A percentile compares a stretch with the other conserved stretches of the same genome.
phyloP scores from a whole-genome alignment of 306 rosid genomes.

The Parietaria judaica region DNA sequence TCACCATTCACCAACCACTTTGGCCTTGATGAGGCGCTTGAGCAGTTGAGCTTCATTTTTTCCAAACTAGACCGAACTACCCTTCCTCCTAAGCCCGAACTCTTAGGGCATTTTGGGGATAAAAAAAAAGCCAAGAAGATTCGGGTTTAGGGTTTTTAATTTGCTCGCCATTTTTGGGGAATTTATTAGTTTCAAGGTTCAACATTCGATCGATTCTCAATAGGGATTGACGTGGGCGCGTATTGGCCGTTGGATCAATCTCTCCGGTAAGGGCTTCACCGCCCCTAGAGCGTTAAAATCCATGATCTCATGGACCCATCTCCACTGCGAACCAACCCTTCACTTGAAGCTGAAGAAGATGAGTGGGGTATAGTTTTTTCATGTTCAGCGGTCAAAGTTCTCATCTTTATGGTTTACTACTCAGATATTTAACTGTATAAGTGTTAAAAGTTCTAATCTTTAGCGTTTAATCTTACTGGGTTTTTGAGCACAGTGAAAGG shows the following conservation, averaged over 20 bases:
- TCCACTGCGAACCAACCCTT: slow-evolving; percentile 41
- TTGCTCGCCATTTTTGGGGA: slow-evolving; percentile 13
- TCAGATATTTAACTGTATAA: background rate
- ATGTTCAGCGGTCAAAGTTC: background rate
- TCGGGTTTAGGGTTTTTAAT: slow-evolving; percentile 40
- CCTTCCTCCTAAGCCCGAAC: background rate
- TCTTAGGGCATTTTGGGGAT: slow-evolving; percentile 23
- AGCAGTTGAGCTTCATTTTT: background rate
- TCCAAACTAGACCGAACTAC: background rate
- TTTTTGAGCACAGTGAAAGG: background rate
- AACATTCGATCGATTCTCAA: background rate
- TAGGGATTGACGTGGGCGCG: slow-evolving; percentile 14
- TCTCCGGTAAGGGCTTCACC: slow-evolving; percentile 46
- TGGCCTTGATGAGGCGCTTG: background rate
- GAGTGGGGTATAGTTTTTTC: slow-evolving; percentile 64
- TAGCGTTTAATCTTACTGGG: background rate
- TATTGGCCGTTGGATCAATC: slow-evolving; percentile 15
- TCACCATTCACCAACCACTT: background rate
- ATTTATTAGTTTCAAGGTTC: slow-evolving; percentile 1
- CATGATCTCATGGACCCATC: slow-evolving; percentile 87
- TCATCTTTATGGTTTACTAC: background rate
- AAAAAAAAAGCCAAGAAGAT: background rate
- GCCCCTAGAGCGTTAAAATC: slow-evolving; percentile 61
- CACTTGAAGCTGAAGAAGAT: slow-evolving; percentile 43
- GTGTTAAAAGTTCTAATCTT: slow-evolving; percentile 1